Evolutionary conservation across 495 filamentous ascomycete species (phyloP), one percentile per base, ranked within the genome.

Genomic region (Xylaria palmicola): DNA sequence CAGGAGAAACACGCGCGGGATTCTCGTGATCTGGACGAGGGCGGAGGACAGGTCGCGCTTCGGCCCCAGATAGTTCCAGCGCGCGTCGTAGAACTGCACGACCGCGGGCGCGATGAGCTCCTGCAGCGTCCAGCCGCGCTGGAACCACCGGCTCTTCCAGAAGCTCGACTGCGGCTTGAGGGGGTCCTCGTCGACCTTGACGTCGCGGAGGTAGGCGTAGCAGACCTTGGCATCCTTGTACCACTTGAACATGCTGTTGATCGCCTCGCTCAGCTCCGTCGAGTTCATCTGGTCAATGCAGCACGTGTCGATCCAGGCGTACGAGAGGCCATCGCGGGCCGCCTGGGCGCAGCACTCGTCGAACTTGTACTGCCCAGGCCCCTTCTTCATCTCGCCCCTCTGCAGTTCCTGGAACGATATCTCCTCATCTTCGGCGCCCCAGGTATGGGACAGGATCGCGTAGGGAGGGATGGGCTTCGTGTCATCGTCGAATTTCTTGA

Each of bases 191-290:
- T 5, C 24, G 27, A 29, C 15, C 6, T 32, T 17, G 3, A 62
- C 59, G 43, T 58, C 59, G 27, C n/a, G 15, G 10, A 63, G 26
- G 24, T 50, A 53, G 1, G 32, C 54, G 34, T 40, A 62, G 57
- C 59, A 62, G 2, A 32, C 17, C 6, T 20, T 15, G 13, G 62
- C 44, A 3, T 52, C 32, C 22, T 52, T 15, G 37, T 62, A 59
- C 59, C 59, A 62, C 17, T 37, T 12, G 52, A 57, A 75, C 70
- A 77, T 77, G 24, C 64, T 69, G 45, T 77, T 76, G 17, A 76
- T 71, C 1, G 73, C 64, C 48, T 56, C 39, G 30, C 9, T 26
- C 7, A 55, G 51, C 32, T 40, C 51, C 1, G 32, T 37, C n/a
- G 19, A 24, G 17, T 32, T 56, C 22, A 1, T 19, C 10, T 43